Percentiles rank a stretch among this genome's conserved stretches.
phyloP scores from a whole-genome alignment of 306 rosid species.

The Argentina anserina region DNA sequence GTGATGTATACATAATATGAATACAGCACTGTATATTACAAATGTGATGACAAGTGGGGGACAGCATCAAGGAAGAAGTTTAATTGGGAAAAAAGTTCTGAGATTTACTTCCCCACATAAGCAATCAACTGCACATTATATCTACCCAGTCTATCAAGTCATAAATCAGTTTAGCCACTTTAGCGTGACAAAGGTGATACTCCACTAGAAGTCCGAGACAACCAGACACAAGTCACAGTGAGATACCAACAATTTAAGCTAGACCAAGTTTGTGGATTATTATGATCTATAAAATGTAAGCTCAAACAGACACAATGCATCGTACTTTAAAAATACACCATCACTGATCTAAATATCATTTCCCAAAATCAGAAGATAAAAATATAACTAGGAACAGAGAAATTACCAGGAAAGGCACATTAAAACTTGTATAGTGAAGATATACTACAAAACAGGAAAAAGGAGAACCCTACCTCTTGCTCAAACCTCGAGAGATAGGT shows the following conservation, averaged over 20 bases:
- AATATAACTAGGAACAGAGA: neutral
- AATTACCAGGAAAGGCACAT: neutral
- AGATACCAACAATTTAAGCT: no score
- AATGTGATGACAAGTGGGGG: neutral
- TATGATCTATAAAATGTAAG: neutral
- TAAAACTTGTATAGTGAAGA: neutral
- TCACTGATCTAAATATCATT: neutral
- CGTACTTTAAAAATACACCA: neutral
- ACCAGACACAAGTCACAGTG: neutral
- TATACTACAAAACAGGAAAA: neutral
- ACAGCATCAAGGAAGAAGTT: neutral
- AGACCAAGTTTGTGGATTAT: no score
- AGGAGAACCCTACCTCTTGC: conserved; percentile 45
- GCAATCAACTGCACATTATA: neutral
- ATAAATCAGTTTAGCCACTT: neutral
- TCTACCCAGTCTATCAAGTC: neutral
- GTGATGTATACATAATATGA: neutral
- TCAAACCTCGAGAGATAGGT: conserved; percentile 52
- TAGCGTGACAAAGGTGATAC: neutral
- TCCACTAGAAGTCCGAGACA: neutral
- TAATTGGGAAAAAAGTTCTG: neutral
- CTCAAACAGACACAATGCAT: neutral
- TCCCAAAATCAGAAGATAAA: neutral
- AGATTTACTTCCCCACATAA: neutral
- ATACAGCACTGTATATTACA: neutral